Evolutionary conservation across 176 grass and related monocot species (phyloP), one percentile per base, ranked within the genome.

Genomic region (Juncus inflexus): DNA sequence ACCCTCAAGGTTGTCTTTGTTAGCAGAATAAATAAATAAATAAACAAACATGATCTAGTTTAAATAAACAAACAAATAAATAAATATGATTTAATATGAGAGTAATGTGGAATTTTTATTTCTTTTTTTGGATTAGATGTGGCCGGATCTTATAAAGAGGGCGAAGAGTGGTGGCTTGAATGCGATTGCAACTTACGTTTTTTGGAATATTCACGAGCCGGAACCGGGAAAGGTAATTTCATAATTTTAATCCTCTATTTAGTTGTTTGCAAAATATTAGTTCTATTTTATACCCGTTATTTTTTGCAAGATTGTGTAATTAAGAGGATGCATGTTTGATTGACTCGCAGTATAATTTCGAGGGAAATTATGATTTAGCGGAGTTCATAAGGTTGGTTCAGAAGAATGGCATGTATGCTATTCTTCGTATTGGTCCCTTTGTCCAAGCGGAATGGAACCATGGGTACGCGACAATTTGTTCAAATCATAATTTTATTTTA

Each of bases 371-470:
- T 52, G 92, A 97, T 58, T 2, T 97, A 12, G 62, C 86, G 37
- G 86, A 59, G 76, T 97, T 97, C 74, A 79, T 97, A 60, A 86
- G 88, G 74, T 50, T 89, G 15, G 47, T 97, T 61, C 74, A 89
- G 63, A 61, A 81, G 67, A 37, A 91, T 0, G 53, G 61, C 9
- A 83, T 97, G 87, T 91, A 65, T 59, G 79, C 63, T 57, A 61
- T 74, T 8, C 79, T 97, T 43, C 78, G 92, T 60, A 77, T 97
- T 42, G 92, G 92, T 13, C 92, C 92, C 67, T 97, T 86, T 77
- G 61, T 97, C 13, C 82, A 97, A 81, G 92, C 87, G 0, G 87
- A 97, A 75, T 91, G 92, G 92, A 86, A 97, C 61, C 74, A 86
- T 86, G 92, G 92, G 92, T 96, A 70, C 55, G 38, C 9, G 6